Evolutionary conservation across 2,329 filamentous ascomycete species (phyloP).

Genomic region (Alternaria longipes): DNA sequence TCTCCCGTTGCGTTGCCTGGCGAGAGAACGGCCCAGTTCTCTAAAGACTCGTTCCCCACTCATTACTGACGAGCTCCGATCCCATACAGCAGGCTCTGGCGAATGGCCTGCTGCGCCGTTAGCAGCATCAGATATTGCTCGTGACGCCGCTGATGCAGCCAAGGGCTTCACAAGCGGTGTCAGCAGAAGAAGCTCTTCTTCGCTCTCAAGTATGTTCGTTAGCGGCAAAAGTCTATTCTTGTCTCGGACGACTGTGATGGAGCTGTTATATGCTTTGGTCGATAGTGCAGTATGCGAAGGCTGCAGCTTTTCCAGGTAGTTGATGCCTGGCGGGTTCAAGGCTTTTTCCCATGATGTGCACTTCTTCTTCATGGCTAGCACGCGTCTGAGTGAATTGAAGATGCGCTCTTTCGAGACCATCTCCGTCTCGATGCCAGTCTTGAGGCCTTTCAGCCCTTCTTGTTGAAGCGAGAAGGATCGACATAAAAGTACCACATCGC

Average conservation of each 20-base stretch:
- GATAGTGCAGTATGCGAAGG: conserved; percentile 83
- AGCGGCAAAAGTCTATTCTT: conserved; percentile 86
- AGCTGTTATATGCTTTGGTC: conserved; percentile 86
- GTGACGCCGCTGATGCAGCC: conserved; percentile 86
- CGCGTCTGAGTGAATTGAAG: conserved; percentile 78
- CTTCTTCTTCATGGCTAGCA: conserved; percentile 80
- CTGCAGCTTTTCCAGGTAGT: conserved; percentile 80
- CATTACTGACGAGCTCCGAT: conserved; percentile 73
- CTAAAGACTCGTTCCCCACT: conserved; percentile 93
- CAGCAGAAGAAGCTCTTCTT: conserved; percentile 87
- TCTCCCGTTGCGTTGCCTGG: conserved; percentile 83
- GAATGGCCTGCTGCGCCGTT: conserved; percentile 59
- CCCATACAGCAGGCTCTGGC: conserved; percentile 65
- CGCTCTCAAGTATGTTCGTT: conserved; percentile 79
- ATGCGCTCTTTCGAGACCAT: conserved; percentile 85
- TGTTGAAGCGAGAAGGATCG: conserved; percentile 87
- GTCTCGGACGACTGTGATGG: conserved; percentile 91
- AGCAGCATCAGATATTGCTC: conserved; percentile 71
- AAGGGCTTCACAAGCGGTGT: conserved; percentile 91
- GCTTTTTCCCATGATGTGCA: conserved; percentile 93
- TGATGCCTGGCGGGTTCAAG: conserved; percentile 83
- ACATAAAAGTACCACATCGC: conserved; percentile 88
- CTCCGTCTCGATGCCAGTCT: conserved; percentile 87
- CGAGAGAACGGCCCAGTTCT: conserved; percentile 87
- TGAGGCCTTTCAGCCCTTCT: conserved; percentile 89